Evolutionary conservation across 2,329 filamentous ascomycete species (phyloP).

Genomic region (Neonectria neomacrospora): DNA sequence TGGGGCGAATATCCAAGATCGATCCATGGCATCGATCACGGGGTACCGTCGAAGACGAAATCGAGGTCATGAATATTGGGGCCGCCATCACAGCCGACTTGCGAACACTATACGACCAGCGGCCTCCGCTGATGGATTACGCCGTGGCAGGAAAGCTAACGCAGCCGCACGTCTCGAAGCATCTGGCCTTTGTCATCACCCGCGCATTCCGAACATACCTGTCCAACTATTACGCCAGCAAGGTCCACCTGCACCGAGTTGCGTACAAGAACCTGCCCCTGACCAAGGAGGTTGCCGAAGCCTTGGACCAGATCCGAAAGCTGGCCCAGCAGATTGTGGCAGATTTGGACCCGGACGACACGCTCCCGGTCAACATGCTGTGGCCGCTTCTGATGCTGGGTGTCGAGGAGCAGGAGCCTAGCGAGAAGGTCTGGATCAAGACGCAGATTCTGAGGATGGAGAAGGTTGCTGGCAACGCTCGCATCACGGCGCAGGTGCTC

Average conservation of each 20-base stretch:
- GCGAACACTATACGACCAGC: constrained; percentile 59
- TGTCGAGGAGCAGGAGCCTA: constrained; percentile 61
- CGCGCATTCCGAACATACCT: constrained; percentile 66
- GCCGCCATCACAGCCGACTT: constrained; percentile 62
- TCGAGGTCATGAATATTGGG: constrained; percentile 66
- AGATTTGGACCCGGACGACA: constrained; percentile 55
- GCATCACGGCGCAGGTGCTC: constrained; percentile 58
- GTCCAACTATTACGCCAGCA: constrained; percentile 66
- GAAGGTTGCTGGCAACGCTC: constrained; percentile 56
- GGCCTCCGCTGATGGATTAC: constrained; percentile 66
- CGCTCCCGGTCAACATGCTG: constrained; percentile 65
- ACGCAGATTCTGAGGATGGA: constrained; percentile 61
- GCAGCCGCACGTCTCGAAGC: constrained; percentile 59
- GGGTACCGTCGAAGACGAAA: constrained; percentile 67
- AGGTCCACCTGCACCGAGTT: constrained; percentile 66
- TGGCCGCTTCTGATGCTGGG: constrained; percentile 68
- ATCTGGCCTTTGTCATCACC: constrained; percentile 61
- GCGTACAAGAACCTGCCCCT: constrained; percentile 65
- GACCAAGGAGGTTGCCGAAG: constrained; percentile 60
- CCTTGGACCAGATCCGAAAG: constrained; percentile 60
- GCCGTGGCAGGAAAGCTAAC: constrained; percentile 63
- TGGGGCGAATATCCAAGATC: constrained; percentile 66
- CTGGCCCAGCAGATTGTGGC: constrained; percentile 57
- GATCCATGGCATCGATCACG: constrained; percentile 66
- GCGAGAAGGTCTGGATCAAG: constrained; percentile 62